Evolutionary conservation across 495 filamentous ascomycete species (phyloP).

Genomic region (Aspergillus carlsbadensis): DNA sequence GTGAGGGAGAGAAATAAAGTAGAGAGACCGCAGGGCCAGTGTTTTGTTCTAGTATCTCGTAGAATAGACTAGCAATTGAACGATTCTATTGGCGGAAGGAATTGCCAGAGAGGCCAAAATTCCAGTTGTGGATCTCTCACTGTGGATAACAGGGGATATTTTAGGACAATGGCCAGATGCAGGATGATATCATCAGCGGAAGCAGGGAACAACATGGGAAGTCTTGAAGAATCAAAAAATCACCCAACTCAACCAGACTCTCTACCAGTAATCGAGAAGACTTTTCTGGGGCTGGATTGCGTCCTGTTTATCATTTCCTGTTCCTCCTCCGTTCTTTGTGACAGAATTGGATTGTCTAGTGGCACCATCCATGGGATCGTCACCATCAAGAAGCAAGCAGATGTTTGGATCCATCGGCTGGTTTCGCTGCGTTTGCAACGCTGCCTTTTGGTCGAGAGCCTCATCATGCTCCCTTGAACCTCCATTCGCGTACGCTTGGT

Average conservation of each 20-base stretch:
- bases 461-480: conserved; percentile 26
- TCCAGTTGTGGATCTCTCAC: background rate
- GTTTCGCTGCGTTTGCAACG: background rate
- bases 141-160: background rate
- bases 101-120: conserved; percentile 18
- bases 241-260: background rate
- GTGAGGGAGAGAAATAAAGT: background rate
- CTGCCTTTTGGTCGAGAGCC: conserved; percentile 11
- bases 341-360: background rate
- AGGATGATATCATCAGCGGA: background rate
- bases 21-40: background rate
- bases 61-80: background rate
- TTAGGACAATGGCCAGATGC: background rate
- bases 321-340: conserved; percentile 6
- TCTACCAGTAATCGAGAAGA: background rate
- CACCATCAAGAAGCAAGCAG: background rate
- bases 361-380: background rate
- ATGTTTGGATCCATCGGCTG: conserved; percentile 2
- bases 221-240: no score
- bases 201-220: background rate
- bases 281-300: background rate
- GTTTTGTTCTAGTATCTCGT: background rate
- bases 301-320: background rate
- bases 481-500: conserved; percentile 26
- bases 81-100: conserved; percentile 23